Evolutionary conservation across 2,329 filamentous ascomycete species (phyloP), one percentile per base, ranked within the genome.

Genomic region (Chaetomium sp.): DNA sequence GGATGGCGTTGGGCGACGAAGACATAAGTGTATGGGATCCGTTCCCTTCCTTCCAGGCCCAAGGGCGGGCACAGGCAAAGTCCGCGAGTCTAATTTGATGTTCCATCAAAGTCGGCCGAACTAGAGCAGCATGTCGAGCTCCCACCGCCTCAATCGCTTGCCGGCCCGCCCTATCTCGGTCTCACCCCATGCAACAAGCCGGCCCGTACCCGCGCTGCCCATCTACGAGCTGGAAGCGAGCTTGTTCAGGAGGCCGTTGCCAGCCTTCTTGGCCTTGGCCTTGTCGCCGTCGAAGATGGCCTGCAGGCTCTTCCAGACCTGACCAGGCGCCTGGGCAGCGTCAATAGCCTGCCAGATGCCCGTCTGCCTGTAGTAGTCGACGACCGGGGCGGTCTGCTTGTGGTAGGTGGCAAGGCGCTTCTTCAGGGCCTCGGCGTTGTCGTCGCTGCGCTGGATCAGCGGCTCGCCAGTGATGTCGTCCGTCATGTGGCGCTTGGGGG

Each of bases 391-490:
- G 38, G 95, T 99, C 87, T 99, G 95, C 71, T 87, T 83, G 82
- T 99, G 95, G 81, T 99, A 99, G 66, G 94, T 97, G 49, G 83
- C 83, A 66, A 99, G 85, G 69, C 95, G 90, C 88, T 97, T 99
- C 87, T 93, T 94, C 70, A 99, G 87, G 53, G 95, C 92, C 9
- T 93, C 94, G 72, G 91, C 93, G 78, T 98, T 99, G 83, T 99
- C 95, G 78, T 99, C 95, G 71, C 91, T 94, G 74, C 95, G 90
- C 84, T 98, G 95, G 74, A 98, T 90, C 72, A 99, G 85, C 57
- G 94, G 93, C 85, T 99, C 95, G 78, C 95, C 95, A 23, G 95
- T 98, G 71, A 97, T 80, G 79, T 99, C 95, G 80, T 99, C 95
- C 77, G 88, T 96, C 95, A 98, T 98, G 70, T 86, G 75, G 73